phyloP scores from a whole-genome alignment of 2,329 filamentous ascomycete genomes.

The Dothideomycetes sp. region DNA sequence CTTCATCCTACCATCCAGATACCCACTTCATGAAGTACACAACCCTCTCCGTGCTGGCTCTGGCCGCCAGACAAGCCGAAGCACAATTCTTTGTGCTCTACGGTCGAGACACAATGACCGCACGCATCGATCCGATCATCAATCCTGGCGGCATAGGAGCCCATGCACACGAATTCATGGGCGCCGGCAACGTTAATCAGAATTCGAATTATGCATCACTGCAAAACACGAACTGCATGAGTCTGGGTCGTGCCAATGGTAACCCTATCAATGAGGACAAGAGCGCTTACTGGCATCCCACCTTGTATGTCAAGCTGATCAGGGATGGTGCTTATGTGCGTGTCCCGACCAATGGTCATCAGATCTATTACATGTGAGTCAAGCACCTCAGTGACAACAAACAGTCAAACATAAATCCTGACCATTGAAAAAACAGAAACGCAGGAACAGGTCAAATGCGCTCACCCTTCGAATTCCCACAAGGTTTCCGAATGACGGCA shows the following conservation, averaged over 20 bases:
- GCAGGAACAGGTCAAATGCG: conserved; percentile 49
- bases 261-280: conserved; percentile 47
- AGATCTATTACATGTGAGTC: conserved; percentile 59
- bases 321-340: conserved; percentile 50
- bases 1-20: too few relatives aligned
- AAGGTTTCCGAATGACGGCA: conserved; percentile 61
- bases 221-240: conserved; percentile 46
- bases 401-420: too few relatives aligned
- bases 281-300: conserved; percentile 70
- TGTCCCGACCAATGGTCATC: conserved; percentile 54
- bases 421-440: conserved; percentile 7
- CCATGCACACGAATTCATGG: conserved; percentile 64
- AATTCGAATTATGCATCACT: conserved; percentile 53
- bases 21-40: conserved; percentile 11
- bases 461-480: conserved; percentile 59
- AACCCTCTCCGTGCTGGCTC: neutral
- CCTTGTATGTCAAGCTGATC: conserved; percentile 56
- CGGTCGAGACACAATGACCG: conserved; percentile 35
- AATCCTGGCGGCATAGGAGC: conserved; percentile 48
- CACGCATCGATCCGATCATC: conserved; percentile 59
- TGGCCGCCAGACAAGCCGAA: conserved; percentile 3
- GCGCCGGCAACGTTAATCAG: conserved; percentile 57
- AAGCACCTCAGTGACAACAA: too few relatives aligned
- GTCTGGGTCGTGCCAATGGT: conserved; percentile 19
- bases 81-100: conserved; percentile 23